phyloP scores from a whole-genome alignment of 2,329 filamentous ascomycete species.

The Ambrosiella beaveri region DNA sequence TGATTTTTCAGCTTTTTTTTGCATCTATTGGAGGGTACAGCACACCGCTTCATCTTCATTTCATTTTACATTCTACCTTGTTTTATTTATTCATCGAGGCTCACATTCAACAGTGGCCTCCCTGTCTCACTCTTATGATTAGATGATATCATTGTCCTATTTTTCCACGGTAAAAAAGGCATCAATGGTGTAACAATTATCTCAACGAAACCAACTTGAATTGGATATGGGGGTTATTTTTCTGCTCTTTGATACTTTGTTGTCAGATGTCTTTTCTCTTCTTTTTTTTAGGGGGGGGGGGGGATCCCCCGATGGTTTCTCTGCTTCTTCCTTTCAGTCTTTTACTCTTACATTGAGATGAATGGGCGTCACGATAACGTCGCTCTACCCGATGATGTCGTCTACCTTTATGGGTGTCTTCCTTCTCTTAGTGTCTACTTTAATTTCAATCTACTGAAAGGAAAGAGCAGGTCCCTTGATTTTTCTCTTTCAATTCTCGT shows the following conservation, averaged over 20 bases:
- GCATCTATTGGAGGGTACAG: conserved; percentile 12
- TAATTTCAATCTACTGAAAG: background rate
- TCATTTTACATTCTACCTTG: conserved; percentile 11
- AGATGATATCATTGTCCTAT: conserved; percentile 24
- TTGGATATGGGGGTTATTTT: conserved; percentile 9
- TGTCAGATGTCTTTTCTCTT: conserved; percentile 18
- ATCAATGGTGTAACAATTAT: conserved; percentile 26
- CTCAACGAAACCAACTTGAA: conserved; percentile 26
- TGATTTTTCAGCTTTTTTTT: background rate
- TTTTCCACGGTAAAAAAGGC: conserved; percentile 20
- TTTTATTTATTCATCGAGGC: conserved; percentile 15
- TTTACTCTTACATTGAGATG: background rate
- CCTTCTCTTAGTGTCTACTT: background rate
- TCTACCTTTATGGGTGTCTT: background rate
- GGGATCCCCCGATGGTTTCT: conserved; percentile 15
- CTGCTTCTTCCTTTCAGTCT: conserved; percentile 1
- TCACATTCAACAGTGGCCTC: conserved; percentile 27
- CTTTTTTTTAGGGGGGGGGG: conserved; percentile 15
- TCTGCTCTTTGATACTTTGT: conserved; percentile 11
- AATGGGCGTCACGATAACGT: background rate
- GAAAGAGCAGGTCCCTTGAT: conserved; percentile 2
- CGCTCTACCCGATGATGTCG: background rate
- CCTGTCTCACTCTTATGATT: conserved; percentile 18
- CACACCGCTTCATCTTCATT: conserved; percentile 14
- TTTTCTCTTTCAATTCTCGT: background rate